Evolutionary conservation across 2,329 filamentous ascomycete genomes (phyloP).

Genomic region (Aspergillus aculeatinus): DNA sequence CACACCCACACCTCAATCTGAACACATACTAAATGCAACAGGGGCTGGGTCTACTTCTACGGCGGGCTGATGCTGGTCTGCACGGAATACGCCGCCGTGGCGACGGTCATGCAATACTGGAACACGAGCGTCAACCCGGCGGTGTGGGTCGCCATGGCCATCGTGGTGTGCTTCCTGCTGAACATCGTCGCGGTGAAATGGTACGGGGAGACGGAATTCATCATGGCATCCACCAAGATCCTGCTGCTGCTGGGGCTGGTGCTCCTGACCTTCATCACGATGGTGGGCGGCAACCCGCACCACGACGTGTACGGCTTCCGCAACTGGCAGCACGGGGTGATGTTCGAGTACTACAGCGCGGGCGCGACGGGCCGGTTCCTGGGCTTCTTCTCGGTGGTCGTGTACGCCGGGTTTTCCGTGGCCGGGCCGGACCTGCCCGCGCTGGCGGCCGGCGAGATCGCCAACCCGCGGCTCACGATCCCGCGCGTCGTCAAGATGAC

Average conservation of each 20-base stretch:
- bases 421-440: slow-evolving; percentile 63
- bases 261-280: slow-evolving; percentile 73
- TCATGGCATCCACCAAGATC: slow-evolving; percentile 67
- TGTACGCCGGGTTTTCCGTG: slow-evolving; percentile 65
- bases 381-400: slow-evolving; percentile 70
- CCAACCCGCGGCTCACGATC: slow-evolving; percentile 67
- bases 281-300: slow-evolving; percentile 75
- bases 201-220: slow-evolving; percentile 74
- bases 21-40: no score
- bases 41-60: no score
- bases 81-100: slow-evolving; percentile 49
- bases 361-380: slow-evolving; percentile 67
- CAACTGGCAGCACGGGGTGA: slow-evolving; percentile 62
- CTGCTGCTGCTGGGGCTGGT: slow-evolving; percentile 68
- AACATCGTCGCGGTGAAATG: slow-evolving; percentile 70
- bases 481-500: slow-evolving; percentile 72
- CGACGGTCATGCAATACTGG: slow-evolving; percentile 49
- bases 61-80: slow-evolving; percentile 22
- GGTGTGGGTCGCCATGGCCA: slow-evolving; percentile 44
- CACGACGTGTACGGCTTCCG: slow-evolving; percentile 70
- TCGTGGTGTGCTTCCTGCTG: slow-evolving; percentile 51
- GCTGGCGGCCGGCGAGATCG: slow-evolving; percentile 63
- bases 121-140: slow-evolving; percentile 42
- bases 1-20: no score
- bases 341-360: slow-evolving; percentile 63